Base-by-base conservation (phyloP, 371 early-diverging fungal genomes). In the Actinomortierella ambigua region DNA sequence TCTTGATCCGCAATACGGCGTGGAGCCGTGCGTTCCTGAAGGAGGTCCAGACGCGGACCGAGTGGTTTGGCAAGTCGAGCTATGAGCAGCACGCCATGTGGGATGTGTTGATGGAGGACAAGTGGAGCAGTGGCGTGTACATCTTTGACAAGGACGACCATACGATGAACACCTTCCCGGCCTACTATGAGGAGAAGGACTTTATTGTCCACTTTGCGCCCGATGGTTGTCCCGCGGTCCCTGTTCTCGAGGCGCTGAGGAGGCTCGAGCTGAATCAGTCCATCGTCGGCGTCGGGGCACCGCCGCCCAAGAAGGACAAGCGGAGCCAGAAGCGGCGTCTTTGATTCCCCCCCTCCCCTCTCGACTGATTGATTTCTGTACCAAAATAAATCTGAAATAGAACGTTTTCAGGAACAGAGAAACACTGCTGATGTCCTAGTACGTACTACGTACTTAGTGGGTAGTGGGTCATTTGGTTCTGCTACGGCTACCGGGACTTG, bases 171-270 rank as follows among this genome's bases (percentile, higher is more conserved):
- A 85, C 87, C 1, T 82, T 87, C 62, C 86, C 89, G 0, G 56
- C 55, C 14, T 63, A 57, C 15, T 88, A 87, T 60, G 48, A 68
- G 22, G 66, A 78, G 18, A 85, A 83, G 18, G 83, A 87, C 54
- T 88, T 88, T 62, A 75, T 88, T 41, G 81, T 88, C 26, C 89
- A 88, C 59, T 86, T 81, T 70, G 85, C 89, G 0, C 86, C 86
- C 1, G 86, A 83, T 50, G 82, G 80, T 50, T 88, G 89, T 57
- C 87, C 89, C 15, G 77, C 79, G 27, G 77, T 76, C 27, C 82
- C 81, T n/a, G 84, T 85, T 0, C 40, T 88, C 18, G 68, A 79
- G 22, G 89, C 85, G 2, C 68, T 86, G 29, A 14, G 4, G 1
- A 66, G 59, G 43, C 47, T 61, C 26, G 27, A 20, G 50, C 23